A percentile compares a stretch with the other conserved stretches of the same genome.
These are phyloP conservation scores for Trapa bicornis DNA, from an alignment of 345 rosid genomes.

Conservation along the genomic window DNA sequence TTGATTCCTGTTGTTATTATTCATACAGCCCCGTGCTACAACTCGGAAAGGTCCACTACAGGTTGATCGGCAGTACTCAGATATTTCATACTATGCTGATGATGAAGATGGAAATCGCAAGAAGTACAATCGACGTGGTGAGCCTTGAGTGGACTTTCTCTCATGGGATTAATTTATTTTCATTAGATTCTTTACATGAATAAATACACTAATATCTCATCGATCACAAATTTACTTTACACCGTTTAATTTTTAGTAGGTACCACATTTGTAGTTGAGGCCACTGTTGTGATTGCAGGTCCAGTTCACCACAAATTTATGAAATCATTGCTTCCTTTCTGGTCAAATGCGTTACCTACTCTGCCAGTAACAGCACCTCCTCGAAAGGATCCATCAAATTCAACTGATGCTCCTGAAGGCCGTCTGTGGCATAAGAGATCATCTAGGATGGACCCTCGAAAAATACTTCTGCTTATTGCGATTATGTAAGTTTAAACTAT, in stretches of 20 bases:
- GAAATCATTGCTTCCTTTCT: slow-evolving; percentile 86
- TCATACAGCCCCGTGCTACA: slow-evolving; percentile 61
- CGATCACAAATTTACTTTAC: too few species aligned
- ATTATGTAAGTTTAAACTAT: slow-evolving; percentile 49
- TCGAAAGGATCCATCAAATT: slow-evolving; percentile 57
- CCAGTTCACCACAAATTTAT: slow-evolving; percentile 80
- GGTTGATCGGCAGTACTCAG: slow-evolving; percentile 77
- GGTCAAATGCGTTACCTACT: slow-evolving; percentile 95
- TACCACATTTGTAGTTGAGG: background rate
- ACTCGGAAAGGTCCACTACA: slow-evolving; percentile 65
- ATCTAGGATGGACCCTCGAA: slow-evolving; percentile 82
- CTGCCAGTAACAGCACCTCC: slow-evolving; percentile 93
- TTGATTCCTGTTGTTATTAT: background rate
- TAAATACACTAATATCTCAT: too few species aligned
- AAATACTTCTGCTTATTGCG: slow-evolving; percentile 78
- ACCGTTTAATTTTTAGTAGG: background rate
- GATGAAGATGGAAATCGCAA: slow-evolving; percentile 85
- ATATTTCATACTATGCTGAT: slow-evolving; percentile 70
- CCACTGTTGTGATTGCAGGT: slow-evolving; percentile 30
- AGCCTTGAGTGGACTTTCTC: slow-evolving; percentile 2
- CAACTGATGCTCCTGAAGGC: slow-evolving; percentile 52
- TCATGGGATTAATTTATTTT: background rate
- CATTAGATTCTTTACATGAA: background rate
- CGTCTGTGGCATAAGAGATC: slow-evolving; percentile 47
- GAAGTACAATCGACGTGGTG: slow-evolving; percentile 87